Percentiles rank a stretch among this genome's conserved stretches.
Evolutionary conservation across 805 yeast species (phyloP).

Genomic region (Wickerhamomyces bovis): DNA sequence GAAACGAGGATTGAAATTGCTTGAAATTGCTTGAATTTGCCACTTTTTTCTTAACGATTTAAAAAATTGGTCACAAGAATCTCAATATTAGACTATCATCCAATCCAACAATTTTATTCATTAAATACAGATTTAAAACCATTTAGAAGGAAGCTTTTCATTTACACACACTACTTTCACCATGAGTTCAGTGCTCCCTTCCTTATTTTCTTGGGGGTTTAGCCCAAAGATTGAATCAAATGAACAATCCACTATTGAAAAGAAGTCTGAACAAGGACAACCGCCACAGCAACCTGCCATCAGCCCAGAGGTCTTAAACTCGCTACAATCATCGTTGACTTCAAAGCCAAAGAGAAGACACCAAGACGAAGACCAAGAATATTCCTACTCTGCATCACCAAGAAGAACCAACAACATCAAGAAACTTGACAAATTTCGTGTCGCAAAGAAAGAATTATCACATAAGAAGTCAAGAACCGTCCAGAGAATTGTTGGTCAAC

Average conservation of each 20-base stretch:
- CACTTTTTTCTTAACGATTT: not conserved
- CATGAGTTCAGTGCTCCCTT: conserved; percentile 15
- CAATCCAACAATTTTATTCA: not conserved
- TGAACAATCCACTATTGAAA: not conserved
- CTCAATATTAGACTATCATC: not conserved
- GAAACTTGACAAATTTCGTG: conserved; percentile 10
- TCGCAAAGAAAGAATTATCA: conserved; percentile 6
- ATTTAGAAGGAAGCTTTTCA: not conserved
- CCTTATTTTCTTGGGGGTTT: conserved; percentile 23
- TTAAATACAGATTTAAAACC: too few species aligned
- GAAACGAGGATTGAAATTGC: not conserved
- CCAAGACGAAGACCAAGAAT: conserved; percentile 11
- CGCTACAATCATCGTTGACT: conserved; percentile 3
- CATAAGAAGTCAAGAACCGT: conserved; percentile 24
- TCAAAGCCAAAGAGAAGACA: conserved; percentile 11
- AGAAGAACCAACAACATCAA: conserved; percentile 1
- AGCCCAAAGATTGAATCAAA: conserved; percentile 26
- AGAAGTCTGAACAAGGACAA: not conserved
- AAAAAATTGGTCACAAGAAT: not conserved
- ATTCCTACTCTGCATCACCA: conserved; percentile 2
- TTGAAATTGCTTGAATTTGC: not conserved
- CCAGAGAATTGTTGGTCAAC: conserved; percentile 42
- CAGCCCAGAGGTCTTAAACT: conserved; percentile 3
- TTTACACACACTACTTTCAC: not conserved
- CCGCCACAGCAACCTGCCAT: not conserved